Evolutionary conservation across 805 yeast genomes (phyloP), one percentile per base, ranked within the genome.

Genomic region (Nakazawaea peltata): DNA sequence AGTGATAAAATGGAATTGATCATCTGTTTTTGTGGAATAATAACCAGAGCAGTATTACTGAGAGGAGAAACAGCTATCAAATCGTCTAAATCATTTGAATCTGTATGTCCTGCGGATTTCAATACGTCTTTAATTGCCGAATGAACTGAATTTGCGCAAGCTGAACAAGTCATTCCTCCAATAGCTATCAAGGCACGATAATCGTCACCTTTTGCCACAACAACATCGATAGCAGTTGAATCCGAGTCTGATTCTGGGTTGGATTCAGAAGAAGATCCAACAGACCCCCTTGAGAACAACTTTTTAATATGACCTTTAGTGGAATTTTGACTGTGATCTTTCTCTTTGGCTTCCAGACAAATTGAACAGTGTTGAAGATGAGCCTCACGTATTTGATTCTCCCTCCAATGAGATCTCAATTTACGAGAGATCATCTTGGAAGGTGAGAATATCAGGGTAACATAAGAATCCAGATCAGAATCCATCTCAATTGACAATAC

Each of bases 101-200:
- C 19, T n/a, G n/a, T n/a, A n/a, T n/a, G n/a, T n/a, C n/a, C n/a
- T n/a, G n/a, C n/a, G n/a, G n/a, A n/a, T 25, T 25, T 25, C 7
- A 8, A 25, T 1, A 56, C 49, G 2, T 45, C 48, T 7, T 43
- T 43, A 4, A 71, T 56, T 0, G 73, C 69, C 13, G 55, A 54
- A 1, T 70, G 62, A 19, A 81, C 66, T 1, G 73, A 52, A 2
- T 67, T 58, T 6, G 72, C 53, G 48, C 86, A 78, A 4, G 79
- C 57, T 4, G 81, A 74, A 48, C 86, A 77, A 2, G 83, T 71
- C 86, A 81, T 78, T 2, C 84, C 86, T 9, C 67, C 67, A 33
- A 81, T 60, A 6, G 77, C 58, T 36, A 72, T 67, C 1, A 71
- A 67, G 0, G 81, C 84, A 32, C 73, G 50, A 41, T 54, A 69